Conservation (phyloP, 768 basidiomycete genomes). For the Trametes sanguinea region DNA sequence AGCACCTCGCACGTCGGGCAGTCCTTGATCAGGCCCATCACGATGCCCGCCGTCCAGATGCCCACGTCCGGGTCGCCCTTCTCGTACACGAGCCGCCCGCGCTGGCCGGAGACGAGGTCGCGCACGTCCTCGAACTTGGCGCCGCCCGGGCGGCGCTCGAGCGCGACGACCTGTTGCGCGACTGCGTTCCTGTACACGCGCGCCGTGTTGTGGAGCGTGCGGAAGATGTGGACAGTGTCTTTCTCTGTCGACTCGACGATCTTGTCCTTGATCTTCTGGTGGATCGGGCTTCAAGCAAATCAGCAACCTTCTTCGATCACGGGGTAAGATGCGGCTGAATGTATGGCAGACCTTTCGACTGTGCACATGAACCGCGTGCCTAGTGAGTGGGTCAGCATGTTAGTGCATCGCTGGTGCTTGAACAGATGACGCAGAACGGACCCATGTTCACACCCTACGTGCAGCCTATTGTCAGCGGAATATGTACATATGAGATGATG, state of each 20-base stretch:
- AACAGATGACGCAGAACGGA: conserved; percentile 19
- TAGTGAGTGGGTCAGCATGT: conserved; percentile 14
- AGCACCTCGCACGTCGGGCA: conserved; percentile 81
- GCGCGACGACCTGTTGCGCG: conserved; percentile 77
- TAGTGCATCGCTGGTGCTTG: background rate
- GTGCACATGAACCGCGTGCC: conserved; percentile 93
- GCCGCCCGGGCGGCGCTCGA: conserved; percentile 80
- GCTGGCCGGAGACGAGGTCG: conserved; percentile 71
- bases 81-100: conserved; percentile 78
- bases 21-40: conserved; percentile 76
- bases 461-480: conserved; percentile 12
- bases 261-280: conserved; percentile 86
- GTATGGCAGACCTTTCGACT: conserved; percentile 59
- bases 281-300: conserved; percentile 62
- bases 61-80: conserved; percentile 84
- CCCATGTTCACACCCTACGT: conserved; percentile 86
- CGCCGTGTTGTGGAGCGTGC: conserved; percentile 80
- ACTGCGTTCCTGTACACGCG: conserved; percentile 89
- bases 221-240: conserved; percentile 89
- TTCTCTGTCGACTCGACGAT: conserved; percentile 83
- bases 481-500: conserved; percentile 1
- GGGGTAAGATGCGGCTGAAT: background rate
- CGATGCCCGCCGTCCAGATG: conserved; percentile 76
- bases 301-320: background rate
- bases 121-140: conserved; percentile 86